Base-by-base conservation (phyloP, 2,329 filamentous ascomycete genomes). In the Scedosporium aurantiacum region DNA sequence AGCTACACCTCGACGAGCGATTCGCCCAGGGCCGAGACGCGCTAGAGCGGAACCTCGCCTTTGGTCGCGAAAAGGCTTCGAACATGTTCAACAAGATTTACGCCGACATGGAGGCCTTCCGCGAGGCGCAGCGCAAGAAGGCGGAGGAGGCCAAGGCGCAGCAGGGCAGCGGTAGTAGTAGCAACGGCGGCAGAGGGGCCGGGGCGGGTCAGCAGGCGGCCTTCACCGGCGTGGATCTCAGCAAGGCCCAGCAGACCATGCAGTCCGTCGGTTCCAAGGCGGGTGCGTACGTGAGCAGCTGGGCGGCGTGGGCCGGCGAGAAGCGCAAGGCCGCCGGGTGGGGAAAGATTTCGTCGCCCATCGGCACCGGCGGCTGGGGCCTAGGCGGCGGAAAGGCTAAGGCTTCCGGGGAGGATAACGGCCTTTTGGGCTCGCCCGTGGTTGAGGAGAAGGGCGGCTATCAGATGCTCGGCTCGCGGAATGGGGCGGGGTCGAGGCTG, bases 1-100 rank as follows among this genome's bases (percentile, higher is more conserved):
- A 97, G 64, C 81, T 97, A 57, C 92, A 97, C 71, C 81, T 97
- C 1, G 94, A 99, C 71, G 94, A 97, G 71, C 85, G 90, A 7
- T 85, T 97, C 63, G 87, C 89, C 0, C 87, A 90, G 63, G 89
- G 91, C 7, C 84, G 86, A 61, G 94, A 97, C 72, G 89, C 87
- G 0, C 79, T 97, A 2, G 91, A 90, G n/a, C 87, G 92, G 63
- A 92, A 96, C 68, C 73, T 97, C n/a, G 89, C 90, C 3, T 90
- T 88, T 0, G 92, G 94, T 0, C 87, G 89, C 61, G 91, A 94
- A 68, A 95, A 93, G 75, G 90, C 96, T 0, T 91, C 88, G 21
- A 88, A 85, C 4, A 87, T 94, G 43, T 90, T 97, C 73, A 95
- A 89, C 71, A 91, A 85, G 68, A 79, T 97, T 28, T 97, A 95